Evolutionary conservation across 306 rosid genomes (phyloP), one percentile per base, ranked within the genome.

Genomic region (Luffa aegyptiaca): DNA sequence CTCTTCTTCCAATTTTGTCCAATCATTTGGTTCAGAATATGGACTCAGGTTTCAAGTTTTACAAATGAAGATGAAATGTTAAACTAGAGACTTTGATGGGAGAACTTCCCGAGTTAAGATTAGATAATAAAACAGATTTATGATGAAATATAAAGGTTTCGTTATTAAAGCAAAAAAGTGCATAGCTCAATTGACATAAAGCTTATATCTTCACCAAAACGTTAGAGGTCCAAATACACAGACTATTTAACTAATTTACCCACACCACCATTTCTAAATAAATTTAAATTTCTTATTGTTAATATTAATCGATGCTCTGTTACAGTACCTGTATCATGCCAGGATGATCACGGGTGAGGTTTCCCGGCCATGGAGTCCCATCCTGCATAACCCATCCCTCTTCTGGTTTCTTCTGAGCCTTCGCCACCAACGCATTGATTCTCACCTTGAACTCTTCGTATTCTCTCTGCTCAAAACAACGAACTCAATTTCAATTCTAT

Each of bases 351-450:
- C 93, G 91, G 39, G 90, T 82, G 80, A 89, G 84, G 83, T 88
- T 93, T 76, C 99, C 99, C 2, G 99, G 99, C 99, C 99, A 96
- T 21, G 97, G 97, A 6, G 92, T 91, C 51, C 99, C 97, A 82
- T 96, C 97, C 85, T 89, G 96, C 96, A 95, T 90, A 53, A 95
- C 91, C 98, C 98, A 95, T 48, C 99, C 99, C 17, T 93, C 98
- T 64, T 93, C 98, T 31, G 99, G 99, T 86, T 90, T 96, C 86
- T 93, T 96, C 82, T 66, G 88, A 79, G 97, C 90, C 85, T 96
- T 90, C 1, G 99, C 88, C 63, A 91, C 98, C 84, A 96, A 77
- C 55, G 96, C 91, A 79, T 96, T 96, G 80, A 91, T 86, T 82
- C 82, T 89, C 82, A 96, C 98, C 82, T 93, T 93, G 84, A 96